Conservation (phyloP, 345 rosid genomes). For the Linum tenue region DNA sequence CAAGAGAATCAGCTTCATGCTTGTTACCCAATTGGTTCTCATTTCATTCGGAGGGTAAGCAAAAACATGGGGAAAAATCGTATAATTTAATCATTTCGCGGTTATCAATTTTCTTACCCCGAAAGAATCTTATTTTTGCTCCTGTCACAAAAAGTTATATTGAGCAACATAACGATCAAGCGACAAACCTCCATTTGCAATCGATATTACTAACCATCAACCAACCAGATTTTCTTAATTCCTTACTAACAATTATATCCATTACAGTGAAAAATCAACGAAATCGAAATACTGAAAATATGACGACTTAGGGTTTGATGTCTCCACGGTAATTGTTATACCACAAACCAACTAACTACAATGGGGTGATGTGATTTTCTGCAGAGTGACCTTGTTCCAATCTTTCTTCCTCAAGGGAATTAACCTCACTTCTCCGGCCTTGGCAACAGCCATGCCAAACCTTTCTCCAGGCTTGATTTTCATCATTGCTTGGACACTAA, state of each 20-base stretch:
- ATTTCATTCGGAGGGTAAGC: conserved; percentile 76
- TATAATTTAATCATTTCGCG: too few relatives aligned
- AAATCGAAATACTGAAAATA: too few relatives aligned
- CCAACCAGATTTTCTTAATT: too few relatives aligned
- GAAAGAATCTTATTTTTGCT: too few relatives aligned
- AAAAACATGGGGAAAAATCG: background rate
- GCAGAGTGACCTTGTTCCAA: conserved; percentile 76
- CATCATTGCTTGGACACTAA: conserved; percentile 66
- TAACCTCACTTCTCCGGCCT: conserved; percentile 70
- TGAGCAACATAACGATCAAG: too few relatives aligned
- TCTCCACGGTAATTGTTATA: too few relatives aligned
- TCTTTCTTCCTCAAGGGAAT: conserved; percentile 65
- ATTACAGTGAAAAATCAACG: too few relatives aligned
- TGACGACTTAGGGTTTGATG: background rate
- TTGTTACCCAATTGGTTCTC: conserved; percentile 50
- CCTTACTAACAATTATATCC: too few relatives aligned
- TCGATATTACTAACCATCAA: too few relatives aligned
- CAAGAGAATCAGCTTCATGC: conserved; percentile 33
- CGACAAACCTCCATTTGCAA: too few relatives aligned
- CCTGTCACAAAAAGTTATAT: too few relatives aligned
- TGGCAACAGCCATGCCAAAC: conserved; percentile 98
- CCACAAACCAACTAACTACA: background rate
- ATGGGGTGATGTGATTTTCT: conserved; percentile 5
- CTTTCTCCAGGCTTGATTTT: conserved; percentile 85
- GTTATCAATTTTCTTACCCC: too few relatives aligned